These are phyloP conservation scores for Phytophthora crassamura DNA, from an alignment of 352 stramenopile genomes.

Conservation along the genomic window DNA sequence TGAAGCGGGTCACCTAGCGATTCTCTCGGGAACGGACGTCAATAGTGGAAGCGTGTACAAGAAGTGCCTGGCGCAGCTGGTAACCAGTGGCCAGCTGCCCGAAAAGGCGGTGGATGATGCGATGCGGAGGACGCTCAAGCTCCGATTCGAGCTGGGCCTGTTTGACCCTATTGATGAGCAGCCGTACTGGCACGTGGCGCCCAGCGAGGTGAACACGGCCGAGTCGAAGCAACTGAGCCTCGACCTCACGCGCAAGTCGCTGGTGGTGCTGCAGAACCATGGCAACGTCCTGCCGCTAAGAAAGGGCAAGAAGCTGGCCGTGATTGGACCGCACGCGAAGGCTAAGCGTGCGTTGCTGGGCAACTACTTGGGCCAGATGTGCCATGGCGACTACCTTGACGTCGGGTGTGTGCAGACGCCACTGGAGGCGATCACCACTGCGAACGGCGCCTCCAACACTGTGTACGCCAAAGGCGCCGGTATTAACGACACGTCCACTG, in stretches of 20 bases:
- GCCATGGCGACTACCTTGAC: constrained; percentile 73
- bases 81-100: constrained; percentile 54
- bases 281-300: constrained; percentile 70
- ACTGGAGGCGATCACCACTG: constrained; percentile 63
- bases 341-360: constrained; percentile 69
- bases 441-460: constrained; percentile 52
- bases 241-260: constrained; percentile 81
- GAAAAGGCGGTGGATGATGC: constrained; percentile 66
- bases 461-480: constrained; percentile 49
- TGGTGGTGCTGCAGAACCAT: constrained; percentile 95
- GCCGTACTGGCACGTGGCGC: constrained; percentile 77
- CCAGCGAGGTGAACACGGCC: constrained; percentile 77
- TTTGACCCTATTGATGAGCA: constrained; percentile 91
- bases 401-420: constrained; percentile 75
- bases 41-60: constrained; percentile 89
- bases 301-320: constrained; percentile 58
- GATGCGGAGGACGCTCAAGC: constrained; percentile 71
- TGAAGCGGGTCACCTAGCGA: constrained; percentile 61
- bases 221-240: constrained; percentile 70
- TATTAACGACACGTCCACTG: constrained; percentile 72
- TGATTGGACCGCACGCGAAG: constrained; percentile 86
- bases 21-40: constrained; percentile 86
- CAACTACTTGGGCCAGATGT: constrained; percentile 91
- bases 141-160: constrained; percentile 92
- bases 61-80: constrained; percentile 71